These are phyloP conservation scores for Wickerhamiella hasegawae DNA, from an alignment of 805 yeast genomes.

Conservation along the genomic window DNA sequence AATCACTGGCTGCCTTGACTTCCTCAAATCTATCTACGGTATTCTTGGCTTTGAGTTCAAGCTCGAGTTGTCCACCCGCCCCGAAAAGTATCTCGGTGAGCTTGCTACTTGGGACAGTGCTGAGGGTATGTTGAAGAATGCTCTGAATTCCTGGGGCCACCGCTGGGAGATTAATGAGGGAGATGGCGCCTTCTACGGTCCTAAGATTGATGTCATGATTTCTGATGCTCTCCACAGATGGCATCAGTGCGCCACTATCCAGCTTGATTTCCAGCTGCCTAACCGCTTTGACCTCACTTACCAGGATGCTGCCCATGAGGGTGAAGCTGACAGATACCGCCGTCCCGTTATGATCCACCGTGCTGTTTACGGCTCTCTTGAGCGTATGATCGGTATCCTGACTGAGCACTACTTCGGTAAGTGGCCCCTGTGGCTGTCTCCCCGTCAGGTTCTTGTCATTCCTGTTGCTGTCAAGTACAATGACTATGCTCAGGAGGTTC, in stretches of 20 bases:
- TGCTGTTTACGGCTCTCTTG: slow-evolving; percentile 95
- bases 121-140: slow-evolving; percentile 66
- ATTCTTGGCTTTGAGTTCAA: slow-evolving; percentile 87
- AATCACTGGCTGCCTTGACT: slow-evolving; percentile 70
- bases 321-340: slow-evolving; percentile 29
- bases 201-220: slow-evolving; percentile 92
- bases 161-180: slow-evolving; percentile 91
- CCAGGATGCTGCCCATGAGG: slow-evolving; percentile 30
- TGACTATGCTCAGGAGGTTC: slow-evolving; percentile 76
- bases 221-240: slow-evolving; percentile 89
- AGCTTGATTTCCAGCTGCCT: slow-evolving; percentile 97
- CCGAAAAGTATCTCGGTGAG: slow-evolving; percentile 92
- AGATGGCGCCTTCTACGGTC: slow-evolving; percentile 96
- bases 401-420: slow-evolving; percentile 98
- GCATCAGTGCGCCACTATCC: slow-evolving; percentile 99
- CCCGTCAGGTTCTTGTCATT: slow-evolving; percentile 89
- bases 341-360: slow-evolving; percentile 99
- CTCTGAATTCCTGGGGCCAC: slow-evolving; percentile 74
- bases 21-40: slow-evolving; percentile 73
- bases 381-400: slow-evolving; percentile 97
- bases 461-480: slow-evolving; percentile 92
- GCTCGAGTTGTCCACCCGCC: slow-evolving; percentile 95
- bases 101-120: slow-evolving; percentile 88
- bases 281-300: slow-evolving; percentile 80
- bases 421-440: slow-evolving; percentile 99